Evolutionary conservation across 2,329 filamentous ascomycete species (phyloP), one percentile per base, ranked within the genome.

Genomic region (Thermothelomyces thermophilus): DNA sequence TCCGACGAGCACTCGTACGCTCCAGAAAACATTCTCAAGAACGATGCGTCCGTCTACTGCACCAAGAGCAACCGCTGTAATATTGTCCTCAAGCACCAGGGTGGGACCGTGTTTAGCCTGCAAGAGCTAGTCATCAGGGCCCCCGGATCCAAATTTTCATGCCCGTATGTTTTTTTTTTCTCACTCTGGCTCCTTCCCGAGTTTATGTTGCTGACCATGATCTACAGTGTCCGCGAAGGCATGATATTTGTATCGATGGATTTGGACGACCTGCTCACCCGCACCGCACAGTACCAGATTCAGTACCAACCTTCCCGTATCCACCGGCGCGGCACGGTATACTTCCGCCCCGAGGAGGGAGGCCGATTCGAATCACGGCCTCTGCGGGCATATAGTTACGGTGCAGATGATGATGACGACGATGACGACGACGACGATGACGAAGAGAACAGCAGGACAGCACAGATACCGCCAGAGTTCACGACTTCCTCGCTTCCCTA

Each of bases 181-280:
- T 35, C 17, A 11, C 16, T 28, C 26, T 13, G 14, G 3, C 16
- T 20, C n/a, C 33, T 19, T 26, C 9, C 24, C 30, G 26, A 40
- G 17, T 22, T 41, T 31, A n/a, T 36, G 24, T 5, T 54, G 39
- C 68, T 75, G 57, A 73, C 60, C 20, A 22, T 44, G 45, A 51
- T 48, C 48, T 41, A 50, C 64, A 91, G 87, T 47, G 84, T 95
- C 46, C 84, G 91, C 67, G 87, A 95, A 75, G 91, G 93, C 39
- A 84, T 96, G 77, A 80, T 97, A 1, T 96, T 96, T 63, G 77
- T 97, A 24, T 80, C 87, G 40, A 95, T 96, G 90, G 79, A 82
- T 35, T 79, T 83, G 33, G 83, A 94, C 58, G 84, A 93, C 53
- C 71, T 93, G 1, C 69, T 93, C 37, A 78, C 74, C 17, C 77